Percentiles rank a stretch among this genome's conserved stretches.
phyloP scores from a whole-genome alignment of 2,329 filamentous ascomycete species.

The Epichloe glyceriae region DNA sequence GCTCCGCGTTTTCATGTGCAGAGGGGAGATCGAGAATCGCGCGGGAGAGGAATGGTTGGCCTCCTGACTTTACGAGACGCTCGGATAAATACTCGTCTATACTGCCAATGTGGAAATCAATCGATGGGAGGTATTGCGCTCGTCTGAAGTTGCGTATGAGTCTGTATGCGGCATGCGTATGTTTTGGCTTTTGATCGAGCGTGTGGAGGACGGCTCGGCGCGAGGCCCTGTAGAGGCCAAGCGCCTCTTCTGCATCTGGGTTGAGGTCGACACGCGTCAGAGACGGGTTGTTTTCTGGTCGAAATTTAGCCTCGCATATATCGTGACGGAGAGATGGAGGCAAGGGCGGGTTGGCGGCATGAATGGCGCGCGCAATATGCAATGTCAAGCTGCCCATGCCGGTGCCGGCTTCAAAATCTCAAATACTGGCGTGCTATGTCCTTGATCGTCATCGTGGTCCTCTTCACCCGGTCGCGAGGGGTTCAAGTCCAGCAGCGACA shows the following conservation, averaged over 20 bases:
- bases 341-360: conserved; percentile 51
- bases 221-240: conserved; percentile 31
- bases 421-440: conserved; percentile 32
- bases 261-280: conserved; percentile 15
- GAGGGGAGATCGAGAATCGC: conserved; percentile 63
- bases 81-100: conserved; percentile 49
- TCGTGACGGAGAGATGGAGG: conserved; percentile 28
- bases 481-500: conserved; percentile 65
- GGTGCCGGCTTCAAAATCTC: conserved; percentile 78
- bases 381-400: conserved; percentile 73
- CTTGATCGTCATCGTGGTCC: conserved; percentile 13
- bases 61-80: conserved; percentile 30
- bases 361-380: conserved; percentile 61
- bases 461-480: conserved; percentile 29
- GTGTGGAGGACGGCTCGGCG: conserved; percentile 63
- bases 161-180: conserved; percentile 51
- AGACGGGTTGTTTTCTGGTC: conserved; percentile 6
- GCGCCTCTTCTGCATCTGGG: conserved; percentile 18
- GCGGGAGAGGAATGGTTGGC: conserved; percentile 53
- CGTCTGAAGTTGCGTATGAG: conserved; percentile 54
- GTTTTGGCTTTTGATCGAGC: conserved; percentile 49
- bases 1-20: conserved; percentile 34
- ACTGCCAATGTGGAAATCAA: conserved; percentile 62
- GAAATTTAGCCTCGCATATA: conserved; percentile 15
- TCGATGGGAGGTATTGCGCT: conserved; percentile 54